These are phyloP conservation scores for Fusarium compactum DNA, from an alignment of 2,329 filamentous ascomycete genomes.

Conservation along the genomic window DNA sequence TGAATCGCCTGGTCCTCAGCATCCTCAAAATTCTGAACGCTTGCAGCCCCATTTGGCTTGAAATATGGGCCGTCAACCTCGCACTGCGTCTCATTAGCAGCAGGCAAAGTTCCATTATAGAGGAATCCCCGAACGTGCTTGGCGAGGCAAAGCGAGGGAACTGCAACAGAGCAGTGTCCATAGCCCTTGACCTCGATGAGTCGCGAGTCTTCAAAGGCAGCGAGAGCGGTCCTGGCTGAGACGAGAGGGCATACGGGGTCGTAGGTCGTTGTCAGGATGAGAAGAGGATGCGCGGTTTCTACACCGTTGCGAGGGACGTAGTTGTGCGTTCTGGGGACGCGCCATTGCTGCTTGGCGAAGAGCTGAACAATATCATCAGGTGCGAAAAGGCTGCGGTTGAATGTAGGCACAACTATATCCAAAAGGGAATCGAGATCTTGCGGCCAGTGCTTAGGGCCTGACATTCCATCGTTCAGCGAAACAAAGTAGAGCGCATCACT, in stretches of 20 bases:
- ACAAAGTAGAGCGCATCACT: slow-evolving; percentile 47
- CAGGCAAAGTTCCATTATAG: slow-evolving; percentile 54
- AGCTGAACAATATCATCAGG: slow-evolving; percentile 48
- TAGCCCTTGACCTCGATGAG: slow-evolving; percentile 58
- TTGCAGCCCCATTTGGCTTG: slow-evolving; percentile 17
- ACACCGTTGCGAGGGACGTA: slow-evolving; percentile 51
- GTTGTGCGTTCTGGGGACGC: slow-evolving; percentile 47
- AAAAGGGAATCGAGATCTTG: slow-evolving; percentile 50
- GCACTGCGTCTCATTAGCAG: slow-evolving; percentile 50
- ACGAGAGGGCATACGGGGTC: slow-evolving; percentile 65
- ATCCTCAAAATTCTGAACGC: slow-evolving; percentile 6
- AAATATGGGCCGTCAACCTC: slow-evolving; percentile 57
- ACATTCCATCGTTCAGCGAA: slow-evolving; percentile 46
- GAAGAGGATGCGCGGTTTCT: slow-evolving; percentile 48
- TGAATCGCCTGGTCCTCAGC: slow-evolving; percentile 37
- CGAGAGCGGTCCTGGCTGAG: slow-evolving; percentile 53
- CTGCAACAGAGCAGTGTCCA: slow-evolving; percentile 56
- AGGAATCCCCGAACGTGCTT: slow-evolving; percentile 54
- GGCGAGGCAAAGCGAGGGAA: slow-evolving; percentile 54
- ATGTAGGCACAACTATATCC: slow-evolving; percentile 51
- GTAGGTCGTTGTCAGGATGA: slow-evolving; percentile 50
- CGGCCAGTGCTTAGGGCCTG: slow-evolving; percentile 49
- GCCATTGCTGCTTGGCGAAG: slow-evolving; percentile 50
- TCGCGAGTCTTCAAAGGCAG: slow-evolving; percentile 53
- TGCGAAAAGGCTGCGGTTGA: slow-evolving; percentile 51